Evolutionary conservation across 352 stramenopile genomes (phyloP).

Genomic region (Pythium vanterpoolii): DNA sequence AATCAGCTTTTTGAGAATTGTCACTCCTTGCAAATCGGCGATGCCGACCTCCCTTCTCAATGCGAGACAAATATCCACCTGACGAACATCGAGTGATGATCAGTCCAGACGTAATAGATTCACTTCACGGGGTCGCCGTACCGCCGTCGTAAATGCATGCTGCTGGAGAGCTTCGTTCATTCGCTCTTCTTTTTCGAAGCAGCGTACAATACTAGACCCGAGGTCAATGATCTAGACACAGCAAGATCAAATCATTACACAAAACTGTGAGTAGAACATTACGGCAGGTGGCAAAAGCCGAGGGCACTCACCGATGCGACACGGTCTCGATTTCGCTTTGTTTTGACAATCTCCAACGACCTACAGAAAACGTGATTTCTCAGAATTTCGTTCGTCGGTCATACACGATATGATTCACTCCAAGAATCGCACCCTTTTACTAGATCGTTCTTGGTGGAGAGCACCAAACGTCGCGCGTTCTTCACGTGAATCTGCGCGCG

Average conservation of each 20-base stretch:
- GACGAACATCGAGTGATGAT: neutral
- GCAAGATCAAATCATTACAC: neutral
- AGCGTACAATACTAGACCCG: constrained; percentile 37
- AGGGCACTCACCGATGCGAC: constrained; percentile 45
- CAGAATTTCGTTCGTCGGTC: neutral
- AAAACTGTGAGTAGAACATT: neutral
- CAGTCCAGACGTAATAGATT: neutral
- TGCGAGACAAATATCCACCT: constrained; percentile 75
- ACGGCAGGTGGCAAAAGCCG: neutral
- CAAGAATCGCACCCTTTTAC: constrained; percentile 44
- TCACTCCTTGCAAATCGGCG: constrained; percentile 44
- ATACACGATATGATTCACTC: neutral
- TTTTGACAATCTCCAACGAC: constrained; percentile 82
- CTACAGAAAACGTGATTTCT: constrained; percentile 19
- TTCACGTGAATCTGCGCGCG: constrained; percentile 87
- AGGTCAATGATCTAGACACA: constrained; percentile 54
- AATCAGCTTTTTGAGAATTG: constrained; percentile 56
- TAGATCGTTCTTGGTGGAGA: constrained; percentile 68
- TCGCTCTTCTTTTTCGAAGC: constrained; percentile 72
- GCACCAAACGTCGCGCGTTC: constrained; percentile 70
- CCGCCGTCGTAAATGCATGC: constrained; percentile 65
- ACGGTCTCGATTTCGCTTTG: constrained; percentile 74
- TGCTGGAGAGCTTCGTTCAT: constrained; percentile 70
- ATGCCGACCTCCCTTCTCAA: constrained; percentile 47
- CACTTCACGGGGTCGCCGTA: constrained; percentile 19